These are phyloP conservation scores for Vaccinium macrocarpon DNA, from an alignment of 148 eudicot genomes.

Conservation along the genomic window DNA sequence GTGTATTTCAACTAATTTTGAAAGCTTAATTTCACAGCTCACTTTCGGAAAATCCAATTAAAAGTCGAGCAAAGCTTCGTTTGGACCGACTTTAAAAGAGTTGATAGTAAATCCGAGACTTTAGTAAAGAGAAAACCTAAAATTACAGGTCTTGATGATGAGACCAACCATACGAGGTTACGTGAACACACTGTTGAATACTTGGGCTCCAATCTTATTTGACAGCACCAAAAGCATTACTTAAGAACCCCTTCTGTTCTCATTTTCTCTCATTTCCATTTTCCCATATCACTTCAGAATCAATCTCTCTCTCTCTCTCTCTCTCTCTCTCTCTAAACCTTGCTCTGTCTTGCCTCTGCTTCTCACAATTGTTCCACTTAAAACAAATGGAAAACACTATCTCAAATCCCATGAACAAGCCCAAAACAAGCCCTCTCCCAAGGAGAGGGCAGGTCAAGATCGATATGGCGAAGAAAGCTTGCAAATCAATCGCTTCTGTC, in stretches of 20 bases:
- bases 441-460: constrained; percentile 25
- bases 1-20: too few relatives aligned
- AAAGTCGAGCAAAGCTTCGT: too few relatives aligned
- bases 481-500: constrained; percentile 13
- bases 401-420: not conserved
- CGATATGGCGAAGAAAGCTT: not conserved
- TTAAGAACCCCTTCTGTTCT: not conserved
- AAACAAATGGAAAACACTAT: constrained; percentile 15
- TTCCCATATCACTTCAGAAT: not conserved
- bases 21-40: too few relatives aligned
- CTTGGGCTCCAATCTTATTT: not conserved
- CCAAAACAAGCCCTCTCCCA: constrained; percentile 14
- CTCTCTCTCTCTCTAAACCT: not conserved
- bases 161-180: too few relatives aligned
- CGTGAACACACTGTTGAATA: not conserved
- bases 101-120: too few relatives aligned
- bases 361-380: not conserved
- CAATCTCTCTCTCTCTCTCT: not conserved
- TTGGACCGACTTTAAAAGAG: too few relatives aligned
- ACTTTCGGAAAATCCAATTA: too few relatives aligned
- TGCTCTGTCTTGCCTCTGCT: constrained; percentile 10
- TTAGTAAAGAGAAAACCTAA: too few relatives aligned
- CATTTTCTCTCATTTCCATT: not conserved
- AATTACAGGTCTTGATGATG: too few relatives aligned
- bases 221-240: not conserved